Evolutionary conservation across 495 filamentous ascomycete genomes (phyloP).

Genomic region (Penicillium riverlandense): DNA sequence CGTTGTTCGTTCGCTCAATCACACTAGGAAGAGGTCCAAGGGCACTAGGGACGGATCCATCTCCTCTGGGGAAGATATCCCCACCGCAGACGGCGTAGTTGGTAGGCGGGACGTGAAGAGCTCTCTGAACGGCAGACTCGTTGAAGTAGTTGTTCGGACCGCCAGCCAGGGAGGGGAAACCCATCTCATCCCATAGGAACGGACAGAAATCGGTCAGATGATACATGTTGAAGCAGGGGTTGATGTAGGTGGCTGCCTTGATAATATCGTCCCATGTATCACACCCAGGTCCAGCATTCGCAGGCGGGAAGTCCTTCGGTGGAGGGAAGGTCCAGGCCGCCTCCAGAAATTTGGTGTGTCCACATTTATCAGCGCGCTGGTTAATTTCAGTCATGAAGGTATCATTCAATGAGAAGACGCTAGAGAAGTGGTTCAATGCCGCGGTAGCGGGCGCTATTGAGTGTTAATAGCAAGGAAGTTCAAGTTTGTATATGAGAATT

Average conservation of each 20-base stretch:
- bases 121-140: slow-evolving; percentile 63
- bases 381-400: slow-evolving; percentile 56
- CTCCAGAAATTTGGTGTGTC: slow-evolving; percentile 55
- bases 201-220: slow-evolving; percentile 71
- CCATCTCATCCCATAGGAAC: slow-evolving; percentile 63
- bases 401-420: slow-evolving; percentile 59
- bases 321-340: slow-evolving; percentile 64
- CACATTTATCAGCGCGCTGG: slow-evolving; percentile 48
- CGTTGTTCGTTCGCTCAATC: slow-evolving; percentile 64
- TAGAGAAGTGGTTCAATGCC: slow-evolving; percentile 55
- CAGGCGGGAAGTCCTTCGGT: slow-evolving; percentile 44
- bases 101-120: slow-evolving; percentile 61
- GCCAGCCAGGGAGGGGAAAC: slow-evolving; percentile 56
- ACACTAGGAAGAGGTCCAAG: slow-evolving; percentile 54
- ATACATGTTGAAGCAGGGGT: slow-evolving; percentile 80
- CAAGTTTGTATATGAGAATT: background rate
- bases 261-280: slow-evolving; percentile 51
- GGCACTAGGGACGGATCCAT: slow-evolving; percentile 41
- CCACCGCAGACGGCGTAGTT: slow-evolving; percentile 55
- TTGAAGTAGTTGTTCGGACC: slow-evolving; percentile 70
- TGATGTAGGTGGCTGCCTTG: slow-evolving; percentile 48
- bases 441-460: slow-evolving; percentile 48
- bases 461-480: background rate
- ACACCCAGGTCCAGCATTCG: slow-evolving; percentile 34
- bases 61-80: slow-evolving; percentile 48